These are phyloP conservation scores for Trypanosoma platydactyli DNA, from an alignment of 208 protist species.

Conservation along the genomic window DNA sequence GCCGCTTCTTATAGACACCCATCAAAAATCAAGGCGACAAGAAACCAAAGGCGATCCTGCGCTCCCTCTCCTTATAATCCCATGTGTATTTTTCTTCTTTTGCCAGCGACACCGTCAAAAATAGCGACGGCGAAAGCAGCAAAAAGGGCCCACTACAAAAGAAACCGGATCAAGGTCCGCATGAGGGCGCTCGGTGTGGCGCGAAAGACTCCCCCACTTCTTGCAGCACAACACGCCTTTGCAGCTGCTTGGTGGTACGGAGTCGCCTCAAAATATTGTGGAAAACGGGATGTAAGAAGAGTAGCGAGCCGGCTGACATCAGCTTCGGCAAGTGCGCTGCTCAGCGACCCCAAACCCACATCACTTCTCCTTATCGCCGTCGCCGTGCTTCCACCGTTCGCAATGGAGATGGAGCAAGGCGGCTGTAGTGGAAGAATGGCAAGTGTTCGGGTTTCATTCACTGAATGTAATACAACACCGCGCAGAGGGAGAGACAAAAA, in stretches of 20 bases:
- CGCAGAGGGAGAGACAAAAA: constrained; percentile 32
- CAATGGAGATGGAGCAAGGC: no score
- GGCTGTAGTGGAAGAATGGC: constrained; percentile 54
- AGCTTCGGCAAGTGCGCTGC: background rate
- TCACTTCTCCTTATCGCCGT: no score
- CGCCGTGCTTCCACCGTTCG: no score
- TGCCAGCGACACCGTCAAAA: no score
- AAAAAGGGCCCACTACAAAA: background rate
- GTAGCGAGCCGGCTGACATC: constrained; percentile 20
- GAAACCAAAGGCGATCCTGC: no score
- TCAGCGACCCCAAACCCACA: no score
- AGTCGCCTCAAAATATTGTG: constrained; percentile 31
- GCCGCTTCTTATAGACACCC: no score
- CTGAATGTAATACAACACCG: constrained; percentile 33
- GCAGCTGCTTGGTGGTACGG: constrained; percentile 4
- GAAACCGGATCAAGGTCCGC: background rate
- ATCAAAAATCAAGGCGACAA: no score
- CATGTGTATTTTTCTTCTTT: no score
- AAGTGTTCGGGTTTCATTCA: constrained; percentile 46
- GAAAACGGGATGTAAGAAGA: constrained; percentile 30
- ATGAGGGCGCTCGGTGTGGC: constrained; percentile 12
- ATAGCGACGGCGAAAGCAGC: no score
- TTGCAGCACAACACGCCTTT: no score
- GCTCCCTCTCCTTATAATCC: no score
- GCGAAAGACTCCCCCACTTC: constrained; percentile 5